A percentile compares a stretch with the other conserved stretches of the same genome.
These are phyloP conservation scores for Penicillium sp. DNA, from an alignment of 2,329 filamentous ascomycete species.

Conservation along the genomic window DNA sequence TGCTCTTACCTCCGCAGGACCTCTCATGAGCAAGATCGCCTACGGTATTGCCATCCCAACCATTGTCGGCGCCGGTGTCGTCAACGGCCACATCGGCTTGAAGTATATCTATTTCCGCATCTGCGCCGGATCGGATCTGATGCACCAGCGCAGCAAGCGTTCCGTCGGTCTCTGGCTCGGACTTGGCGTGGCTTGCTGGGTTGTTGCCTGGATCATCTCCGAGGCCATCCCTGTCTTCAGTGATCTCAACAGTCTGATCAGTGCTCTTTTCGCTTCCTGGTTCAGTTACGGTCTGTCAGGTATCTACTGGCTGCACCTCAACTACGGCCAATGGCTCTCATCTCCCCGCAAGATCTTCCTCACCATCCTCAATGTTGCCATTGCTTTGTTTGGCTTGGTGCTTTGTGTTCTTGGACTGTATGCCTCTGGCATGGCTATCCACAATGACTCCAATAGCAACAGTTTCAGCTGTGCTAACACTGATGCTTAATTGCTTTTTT, in stretches of 20 bases:
- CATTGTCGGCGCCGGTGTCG: constrained; percentile 68
- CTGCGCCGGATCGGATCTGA: constrained; percentile 58
- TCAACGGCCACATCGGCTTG: constrained; percentile 65
- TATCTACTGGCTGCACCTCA: constrained; percentile 51
- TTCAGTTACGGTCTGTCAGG: constrained; percentile 43
- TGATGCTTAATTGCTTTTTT: constrained; percentile 12
- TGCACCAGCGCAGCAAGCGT: constrained; percentile 49
- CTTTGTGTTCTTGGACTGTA: constrained; percentile 28
- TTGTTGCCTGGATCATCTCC: constrained; percentile 65
- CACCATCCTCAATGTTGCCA: constrained; percentile 44
- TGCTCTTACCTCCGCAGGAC: constrained; percentile 62
- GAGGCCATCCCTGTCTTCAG: constrained; percentile 69
- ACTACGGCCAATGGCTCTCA: constrained; percentile 44
- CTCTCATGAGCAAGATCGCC: constrained; percentile 60
- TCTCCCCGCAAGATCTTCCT: constrained; percentile 47
- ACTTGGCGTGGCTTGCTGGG: constrained; percentile 59
- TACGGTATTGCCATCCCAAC: constrained; percentile 69
- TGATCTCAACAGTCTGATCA: constrained; percentile 61
- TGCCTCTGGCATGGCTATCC: constrained; percentile 26
- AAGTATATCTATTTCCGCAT: constrained; percentile 66
- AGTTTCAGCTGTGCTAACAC: constrained; percentile 43
- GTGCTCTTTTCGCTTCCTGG: constrained; percentile 27
- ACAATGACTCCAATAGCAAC: constrained; percentile 27
- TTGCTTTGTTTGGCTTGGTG: constrained; percentile 36
- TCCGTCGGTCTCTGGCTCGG: constrained; percentile 60